Conservation (phyloP, 2,329 filamentous ascomycete species). For the Curvularia verruculosa region DNA sequence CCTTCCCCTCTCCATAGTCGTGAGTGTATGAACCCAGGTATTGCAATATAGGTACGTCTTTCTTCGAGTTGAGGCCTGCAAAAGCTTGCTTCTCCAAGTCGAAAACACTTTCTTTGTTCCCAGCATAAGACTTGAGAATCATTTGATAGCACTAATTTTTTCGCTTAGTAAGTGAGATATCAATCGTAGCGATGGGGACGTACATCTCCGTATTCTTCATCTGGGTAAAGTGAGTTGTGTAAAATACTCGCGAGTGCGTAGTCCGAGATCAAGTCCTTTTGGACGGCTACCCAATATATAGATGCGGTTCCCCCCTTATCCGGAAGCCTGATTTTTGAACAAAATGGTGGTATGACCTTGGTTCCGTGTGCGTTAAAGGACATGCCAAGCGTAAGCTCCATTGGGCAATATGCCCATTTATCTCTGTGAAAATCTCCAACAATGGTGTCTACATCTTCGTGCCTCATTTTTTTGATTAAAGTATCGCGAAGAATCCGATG, state of each 20-base stretch:
- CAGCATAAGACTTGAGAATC: conserved; percentile 37
- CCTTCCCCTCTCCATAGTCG: conserved; percentile 5
- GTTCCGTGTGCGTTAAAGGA: background rate
- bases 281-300: background rate
- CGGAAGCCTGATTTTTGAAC: background rate
- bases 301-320: background rate
- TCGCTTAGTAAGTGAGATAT: background rate
- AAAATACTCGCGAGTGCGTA: background rate
- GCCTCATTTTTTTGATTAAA: background rate
- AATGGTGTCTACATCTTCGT: background rate
- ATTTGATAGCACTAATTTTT: conserved; percentile 29
- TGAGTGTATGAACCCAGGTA: conserved; percentile 39
- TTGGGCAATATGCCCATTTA: background rate
- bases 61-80: conserved; percentile 21
- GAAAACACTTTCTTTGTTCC: conserved; percentile 25
- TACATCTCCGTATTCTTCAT: background rate
- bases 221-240: background rate
- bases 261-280: background rate
- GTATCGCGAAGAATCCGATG: background rate
- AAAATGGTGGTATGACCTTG: background rate
- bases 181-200: no score
- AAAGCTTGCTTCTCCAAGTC: conserved; percentile 42
- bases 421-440: background rate
- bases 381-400: background rate
- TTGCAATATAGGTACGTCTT: conserved; percentile 32